Evolutionary conservation across 768 basidiomycete species (phyloP), one percentile per base, ranked within the genome.

Genomic region (Psilocybe sp.): DNA sequence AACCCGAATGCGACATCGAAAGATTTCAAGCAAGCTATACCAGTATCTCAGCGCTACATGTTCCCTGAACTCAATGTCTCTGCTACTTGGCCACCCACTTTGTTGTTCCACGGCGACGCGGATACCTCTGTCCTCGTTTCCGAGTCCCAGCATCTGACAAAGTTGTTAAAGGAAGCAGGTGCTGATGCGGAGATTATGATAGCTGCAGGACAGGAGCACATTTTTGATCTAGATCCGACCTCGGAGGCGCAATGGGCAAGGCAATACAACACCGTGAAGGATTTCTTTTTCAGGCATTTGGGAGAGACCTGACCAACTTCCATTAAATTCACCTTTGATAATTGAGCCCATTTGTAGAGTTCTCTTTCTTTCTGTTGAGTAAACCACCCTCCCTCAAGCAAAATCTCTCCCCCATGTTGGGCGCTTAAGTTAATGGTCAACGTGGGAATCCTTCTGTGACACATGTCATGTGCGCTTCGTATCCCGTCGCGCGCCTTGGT

Each of bases 211-310:
- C 61, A 65, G 51, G 78, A 82, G 44, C 83, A 85, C 56, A 74
- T 76, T 0, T 84, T 83, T 52, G 83, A 85, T 59, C 79, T 77
- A 55, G 70, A 63, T 28, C 61, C 67, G 14, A 61, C 60, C 16
- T 77, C 76, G 5, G 79, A 81, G 53, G 69, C 64, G 23, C 23
- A 7, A 7, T 28, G 23, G 23, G 23, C 4, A 28, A 28, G 23
- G 23, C 23, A 28, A 7, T 28, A 4, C 7, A 7, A 28, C 23
- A 28, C 3, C 23, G 23, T 28, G 23, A 28, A 28, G 23, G 23
- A 28, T 3, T 28, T 28, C 23, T 28, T 28, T 28, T 28, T 28
- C 23, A 28, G 7, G 23, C 23, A 28, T 28, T 7, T 28, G 23
- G 23, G 23, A 4, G 23, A 28, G 7, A 7, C 23, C 23, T 28